phyloP scores from a whole-genome alignment of 768 basidiomycete genomes.

The Flagelloscypha sp. region DNA sequence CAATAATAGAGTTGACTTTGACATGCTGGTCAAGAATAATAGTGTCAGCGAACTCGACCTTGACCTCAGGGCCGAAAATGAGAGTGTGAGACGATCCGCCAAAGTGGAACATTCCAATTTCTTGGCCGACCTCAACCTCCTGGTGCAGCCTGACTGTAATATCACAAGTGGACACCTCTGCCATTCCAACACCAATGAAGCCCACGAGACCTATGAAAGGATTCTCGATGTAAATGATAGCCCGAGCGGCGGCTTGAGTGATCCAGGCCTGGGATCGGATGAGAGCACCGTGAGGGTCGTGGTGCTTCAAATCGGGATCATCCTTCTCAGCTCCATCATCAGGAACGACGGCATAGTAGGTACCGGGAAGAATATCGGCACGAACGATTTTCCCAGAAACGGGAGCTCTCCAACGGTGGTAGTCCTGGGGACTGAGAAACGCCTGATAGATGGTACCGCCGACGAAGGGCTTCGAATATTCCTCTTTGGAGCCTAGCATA shows the following conservation, averaged over 20 bases:
- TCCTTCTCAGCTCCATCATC: constrained; percentile 16
- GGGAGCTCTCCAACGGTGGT: constrained; percentile 60
- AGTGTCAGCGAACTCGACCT: constrained; percentile 6
- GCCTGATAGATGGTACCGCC: constrained; percentile 50
- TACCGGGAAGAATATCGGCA: constrained; percentile 38
- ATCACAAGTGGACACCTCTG: constrained; percentile 55
- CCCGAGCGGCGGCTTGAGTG: constrained; percentile 38
- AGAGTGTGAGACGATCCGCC: constrained; percentile 47
- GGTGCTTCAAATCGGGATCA: constrained; percentile 19
- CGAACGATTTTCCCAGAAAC: constrained; percentile 36
- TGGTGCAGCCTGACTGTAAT: constrained; percentile 38
- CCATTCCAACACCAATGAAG: constrained; percentile 52
- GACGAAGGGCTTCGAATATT: constrained; percentile 30
- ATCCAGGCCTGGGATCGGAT: constrained; percentile 32
- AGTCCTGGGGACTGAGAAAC: constrained; percentile 45
- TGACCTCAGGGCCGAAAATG: constrained; percentile 30
- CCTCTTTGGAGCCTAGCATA: constrained; percentile 38
- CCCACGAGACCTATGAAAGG: constrained; percentile 46
- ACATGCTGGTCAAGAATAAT: constrained; percentile 4
- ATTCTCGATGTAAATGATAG: constrained; percentile 47
- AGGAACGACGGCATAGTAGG: constrained; percentile 37
- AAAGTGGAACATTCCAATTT: constrained; percentile 59
- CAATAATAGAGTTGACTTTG: constrained; percentile 11
- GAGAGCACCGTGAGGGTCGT: constrained; percentile 13
- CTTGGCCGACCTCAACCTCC: constrained; percentile 40